These are phyloP conservation scores for Pedinophyceae sp. DNA, from an alignment of 139 green algal genomes.

Conservation along the genomic window DNA sequence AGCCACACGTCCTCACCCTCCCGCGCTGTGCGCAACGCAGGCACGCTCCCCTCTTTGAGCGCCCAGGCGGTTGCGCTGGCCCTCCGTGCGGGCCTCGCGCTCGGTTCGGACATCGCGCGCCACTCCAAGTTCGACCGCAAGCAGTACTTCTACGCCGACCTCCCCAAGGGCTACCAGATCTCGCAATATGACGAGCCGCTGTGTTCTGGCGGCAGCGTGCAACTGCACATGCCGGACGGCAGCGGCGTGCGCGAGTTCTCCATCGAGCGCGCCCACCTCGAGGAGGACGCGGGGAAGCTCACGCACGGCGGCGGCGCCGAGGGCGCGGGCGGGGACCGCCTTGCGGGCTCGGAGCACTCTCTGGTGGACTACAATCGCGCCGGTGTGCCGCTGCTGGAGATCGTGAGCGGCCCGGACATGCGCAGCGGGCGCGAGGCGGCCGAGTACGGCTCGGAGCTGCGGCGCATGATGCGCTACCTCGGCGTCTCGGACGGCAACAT, in stretches of 20 bases:
- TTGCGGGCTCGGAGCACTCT: conserved; percentile 44
- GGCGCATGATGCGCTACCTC: conserved; percentile 68
- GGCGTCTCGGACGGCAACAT: conserved; percentile 84
- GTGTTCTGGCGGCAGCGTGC: conserved; percentile 32
- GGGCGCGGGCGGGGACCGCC: conserved; percentile 36
- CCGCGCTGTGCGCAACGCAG: conserved; percentile 6
- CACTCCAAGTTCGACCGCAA: conserved; percentile 96
- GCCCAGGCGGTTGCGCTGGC: conserved; percentile 45
- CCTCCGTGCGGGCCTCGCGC: conserved; percentile 61
- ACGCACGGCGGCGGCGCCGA: no score
- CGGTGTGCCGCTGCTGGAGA: conserved; percentile 84
- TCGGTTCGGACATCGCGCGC: conserved; percentile 50
- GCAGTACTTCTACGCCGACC: conserved; percentile 98
- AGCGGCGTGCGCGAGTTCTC: conserved; percentile 7
- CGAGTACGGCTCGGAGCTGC: conserved; percentile 77
- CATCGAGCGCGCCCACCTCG: conserved; percentile 70
- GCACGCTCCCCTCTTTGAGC: conserved; percentile 74
- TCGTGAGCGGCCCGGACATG: conserved; percentile 91
- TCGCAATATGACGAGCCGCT: conserved; percentile 84
- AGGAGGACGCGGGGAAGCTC: conserved; percentile 94
- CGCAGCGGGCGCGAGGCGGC: conserved; percentile 67
- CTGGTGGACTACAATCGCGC: conserved; percentile 87
- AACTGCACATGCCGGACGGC: conserved; percentile 30
- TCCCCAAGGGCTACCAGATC: conserved; percentile 97
- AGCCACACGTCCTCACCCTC: neutral